Evolutionary conservation across 1,284 basidiomycete species (phyloP), one percentile per base, ranked within the genome.

Genomic region (Albatrellus sp.): DNA sequence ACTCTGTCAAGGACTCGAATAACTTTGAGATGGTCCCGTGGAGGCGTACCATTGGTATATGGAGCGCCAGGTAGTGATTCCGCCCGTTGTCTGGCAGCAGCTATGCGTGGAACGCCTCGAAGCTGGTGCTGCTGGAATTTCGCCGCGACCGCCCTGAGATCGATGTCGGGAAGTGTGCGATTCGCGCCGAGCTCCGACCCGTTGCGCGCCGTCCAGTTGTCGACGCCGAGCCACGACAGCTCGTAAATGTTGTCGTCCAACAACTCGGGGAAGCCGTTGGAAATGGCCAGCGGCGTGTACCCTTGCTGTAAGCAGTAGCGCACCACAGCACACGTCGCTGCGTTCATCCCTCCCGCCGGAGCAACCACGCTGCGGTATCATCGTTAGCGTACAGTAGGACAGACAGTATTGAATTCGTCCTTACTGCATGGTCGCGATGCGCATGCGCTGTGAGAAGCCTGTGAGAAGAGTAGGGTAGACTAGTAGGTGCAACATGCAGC

Each of bases 141-240:
- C 40, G 86, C 70, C 1, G 94, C 93, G 42, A 96, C 72, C 3
- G 76, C 79, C 1, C 90, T 90, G 39, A 98, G 73, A 64, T 97
- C 90, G 44, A 79, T 66, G 42, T 83, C 82, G 13, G 94, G 94
- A 28, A 93, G 68, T 9, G 77, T 74, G 44, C 94, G 88, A 66
- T 98, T 98, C 29, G 94, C 98, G 33, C 94, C 94, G 16, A 98
- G 80, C 62, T 99, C 96, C 35, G 92, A 97, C n/a, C 96, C 96
- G 50, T 96, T 94, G 31, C 93, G 85, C 17, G 87, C 80, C 57
- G 87, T 88, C 96, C 94, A 98, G 46, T 82, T 83, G 62, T 99
- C 96, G 41, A 98, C 96, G 20, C 90, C 86, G 19, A 98, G 78
- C 96, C 94, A 98, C n/a, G 85, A 80, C 19, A 94, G 76, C 55